These are phyloP conservation scores for Triticum timopheevii DNA, from an alignment of 176 grass and related monocot genomes.

Conservation along the genomic window DNA sequence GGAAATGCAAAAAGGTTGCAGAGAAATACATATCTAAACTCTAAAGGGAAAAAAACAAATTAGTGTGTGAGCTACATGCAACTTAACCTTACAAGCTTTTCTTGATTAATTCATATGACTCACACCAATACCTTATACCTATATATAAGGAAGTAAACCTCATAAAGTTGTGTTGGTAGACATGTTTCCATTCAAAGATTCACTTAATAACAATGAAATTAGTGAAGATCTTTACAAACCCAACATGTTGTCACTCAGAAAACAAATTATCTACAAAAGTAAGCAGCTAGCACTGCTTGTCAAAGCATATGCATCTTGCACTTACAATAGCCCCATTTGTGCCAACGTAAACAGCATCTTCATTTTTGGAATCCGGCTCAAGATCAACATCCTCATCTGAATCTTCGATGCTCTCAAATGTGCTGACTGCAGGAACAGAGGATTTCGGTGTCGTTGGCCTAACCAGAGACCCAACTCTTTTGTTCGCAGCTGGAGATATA, in stretches of 20 bases:
- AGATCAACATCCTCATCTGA: slow-evolving; percentile 79
- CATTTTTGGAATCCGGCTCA: slow-evolving; percentile 50
- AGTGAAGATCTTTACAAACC: not conserved
- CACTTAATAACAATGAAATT: not conserved
- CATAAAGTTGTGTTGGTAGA: not conserved
- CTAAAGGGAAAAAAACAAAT: not conserved
- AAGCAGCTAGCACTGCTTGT: not conserved
- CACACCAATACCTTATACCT: too few species aligned
- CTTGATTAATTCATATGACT: not conserved
- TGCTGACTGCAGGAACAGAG: slow-evolving; percentile 49
- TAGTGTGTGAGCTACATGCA: not conserved
- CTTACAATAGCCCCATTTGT: slow-evolving; percentile 69
- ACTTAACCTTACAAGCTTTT: slow-evolving; percentile 5
- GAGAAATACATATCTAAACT: slow-evolving; percentile 4
- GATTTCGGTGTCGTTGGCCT: slow-evolving; percentile 74
- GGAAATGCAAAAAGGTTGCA: not conserved
- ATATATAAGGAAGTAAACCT: not conserved
- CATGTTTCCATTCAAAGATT: slow-evolving; percentile 14
- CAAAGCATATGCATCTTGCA: slow-evolving; percentile 16
- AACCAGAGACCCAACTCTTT: slow-evolving; percentile 50
- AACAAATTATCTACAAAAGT: not conserved
- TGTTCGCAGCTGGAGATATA: slow-evolving; percentile 53
- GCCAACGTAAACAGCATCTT: slow-evolving; percentile 43
- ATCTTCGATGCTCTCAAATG: slow-evolving; percentile 62
- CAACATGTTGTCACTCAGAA: not conserved